Conservation (phyloP, 495 filamentous ascomycete species). For the Glarea lozoyensis region DNA sequence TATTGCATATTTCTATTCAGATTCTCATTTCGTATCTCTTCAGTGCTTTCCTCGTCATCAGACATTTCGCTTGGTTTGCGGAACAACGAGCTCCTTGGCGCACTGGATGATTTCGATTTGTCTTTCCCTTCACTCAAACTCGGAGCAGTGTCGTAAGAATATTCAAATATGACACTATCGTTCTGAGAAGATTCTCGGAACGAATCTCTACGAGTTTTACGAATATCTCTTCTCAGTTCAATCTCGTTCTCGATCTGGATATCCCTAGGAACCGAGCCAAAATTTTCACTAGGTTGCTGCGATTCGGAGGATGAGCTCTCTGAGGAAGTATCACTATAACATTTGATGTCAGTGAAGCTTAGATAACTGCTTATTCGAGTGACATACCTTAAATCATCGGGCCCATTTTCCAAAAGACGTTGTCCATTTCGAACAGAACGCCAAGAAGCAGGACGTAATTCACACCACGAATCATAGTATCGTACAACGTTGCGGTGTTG, state of each 20-base stretch:
- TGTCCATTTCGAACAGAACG: background rate
- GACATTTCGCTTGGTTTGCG: constrained; percentile 1
- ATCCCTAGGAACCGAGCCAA: too few relatives aligned
- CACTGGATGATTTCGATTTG: background rate
- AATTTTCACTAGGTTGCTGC: too few relatives aligned
- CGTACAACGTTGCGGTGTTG: constrained; percentile 62
- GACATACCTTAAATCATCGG: background rate
- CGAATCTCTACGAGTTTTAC: background rate
- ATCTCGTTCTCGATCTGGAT: background rate
- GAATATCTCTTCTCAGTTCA: background rate
- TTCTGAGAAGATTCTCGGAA: background rate
- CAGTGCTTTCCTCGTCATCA: constrained; percentile 4
- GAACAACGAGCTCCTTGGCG: background rate
- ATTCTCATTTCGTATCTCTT: constrained; percentile 7
- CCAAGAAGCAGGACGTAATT: background rate
- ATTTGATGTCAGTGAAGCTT: too few relatives aligned
- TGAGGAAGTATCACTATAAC: too few relatives aligned
- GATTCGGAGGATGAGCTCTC: too few relatives aligned
- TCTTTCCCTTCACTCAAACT: background rate
- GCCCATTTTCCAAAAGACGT: background rate
- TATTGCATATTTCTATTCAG: background rate
- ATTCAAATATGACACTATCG: background rate
- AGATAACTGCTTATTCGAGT: too few relatives aligned
- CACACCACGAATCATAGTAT: constrained; percentile 46
- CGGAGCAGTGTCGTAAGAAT: background rate